phyloP scores from a whole-genome alignment of 345 rosid species.

The Dimocarpus longan region DNA sequence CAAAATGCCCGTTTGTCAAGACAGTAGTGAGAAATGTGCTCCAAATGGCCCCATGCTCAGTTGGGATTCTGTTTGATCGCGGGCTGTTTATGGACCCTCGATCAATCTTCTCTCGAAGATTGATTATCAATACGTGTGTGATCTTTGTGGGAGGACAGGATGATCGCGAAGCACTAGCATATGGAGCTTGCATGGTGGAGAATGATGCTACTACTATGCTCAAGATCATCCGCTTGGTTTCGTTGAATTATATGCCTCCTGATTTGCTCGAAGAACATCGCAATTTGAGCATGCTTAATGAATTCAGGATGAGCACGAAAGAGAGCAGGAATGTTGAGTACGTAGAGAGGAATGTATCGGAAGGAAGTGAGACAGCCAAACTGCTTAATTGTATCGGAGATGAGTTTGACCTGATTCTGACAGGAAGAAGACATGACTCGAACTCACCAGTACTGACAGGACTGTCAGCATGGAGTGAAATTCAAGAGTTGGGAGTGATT shows the following conservation, averaged over 20 bases:
- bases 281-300: background rate
- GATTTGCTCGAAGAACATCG: background rate
- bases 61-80: constrained; percentile 34
- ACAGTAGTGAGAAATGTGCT: constrained; percentile 29
- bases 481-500: background rate
- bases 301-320: background rate
- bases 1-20: constrained; percentile 17
- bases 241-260: background rate
- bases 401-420: background rate
- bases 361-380: background rate
- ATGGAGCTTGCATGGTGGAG: constrained; percentile 30
- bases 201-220: constrained; percentile 36
- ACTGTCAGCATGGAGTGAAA: background rate
- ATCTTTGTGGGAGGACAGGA: constrained; percentile 52
- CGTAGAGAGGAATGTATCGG: background rate
- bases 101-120: background rate
- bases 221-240: constrained; percentile 30
- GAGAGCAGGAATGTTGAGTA: background rate
- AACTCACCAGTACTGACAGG: background rate
- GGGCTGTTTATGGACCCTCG: constrained; percentile 12
- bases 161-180: constrained; percentile 49
- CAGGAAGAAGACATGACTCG: background rate
- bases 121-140: constrained; percentile 17
- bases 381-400: background rate
- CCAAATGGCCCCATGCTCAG: constrained; percentile 39